Percentiles rank a stretch among this genome's conserved stretches.
These are phyloP conservation scores for Lasiodiplodia gonubiensis DNA, from an alignment of 2,329 filamentous ascomycete species.

Conservation along the genomic window DNA sequence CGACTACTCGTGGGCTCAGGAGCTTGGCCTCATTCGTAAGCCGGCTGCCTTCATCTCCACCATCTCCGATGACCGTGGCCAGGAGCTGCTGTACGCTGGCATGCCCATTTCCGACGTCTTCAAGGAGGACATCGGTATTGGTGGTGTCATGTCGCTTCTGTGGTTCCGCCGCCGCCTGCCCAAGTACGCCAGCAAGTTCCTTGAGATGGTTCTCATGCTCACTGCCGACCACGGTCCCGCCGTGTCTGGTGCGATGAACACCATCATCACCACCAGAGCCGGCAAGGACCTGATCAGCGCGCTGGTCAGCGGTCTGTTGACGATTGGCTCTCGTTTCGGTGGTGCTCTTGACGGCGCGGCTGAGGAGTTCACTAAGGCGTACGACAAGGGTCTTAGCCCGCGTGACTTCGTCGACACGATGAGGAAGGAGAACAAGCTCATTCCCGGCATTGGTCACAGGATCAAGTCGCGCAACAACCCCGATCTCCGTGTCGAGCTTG, in stretches of 20 bases:
- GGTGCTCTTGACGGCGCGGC: conserved; percentile 97
- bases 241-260: conserved; percentile 99
- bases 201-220: conserved; percentile 99
- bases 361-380: conserved; percentile 97
- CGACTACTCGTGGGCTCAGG: conserved; percentile 99
- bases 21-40: conserved; percentile 99
- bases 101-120: conserved; percentile 99
- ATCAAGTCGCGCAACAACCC: conserved; percentile 99
- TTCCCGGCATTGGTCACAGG: conserved; percentile 98
- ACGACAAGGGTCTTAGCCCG: conserved; percentile 96
- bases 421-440: conserved; percentile 99
- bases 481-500: conserved; percentile 97
- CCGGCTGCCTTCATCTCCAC: conserved; percentile 99
- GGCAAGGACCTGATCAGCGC: conserved; percentile 98
- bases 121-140: conserved; percentile 97
- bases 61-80: conserved; percentile 99
- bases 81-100: conserved; percentile 97
- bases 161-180: conserved; percentile 99
- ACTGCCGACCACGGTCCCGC: conserved; percentile 98
- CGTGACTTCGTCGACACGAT: conserved; percentile 99
- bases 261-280: conserved; percentile 98
- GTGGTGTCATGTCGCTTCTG: conserved; percentile 98
- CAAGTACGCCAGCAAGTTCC: conserved; percentile 95
- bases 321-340: conserved; percentile 97
- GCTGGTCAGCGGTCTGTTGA: conserved; percentile 93